Evolutionary conservation across 2,329 filamentous ascomycete genomes (phyloP).

Genomic region (Karstenula rhodostoma): DNA sequence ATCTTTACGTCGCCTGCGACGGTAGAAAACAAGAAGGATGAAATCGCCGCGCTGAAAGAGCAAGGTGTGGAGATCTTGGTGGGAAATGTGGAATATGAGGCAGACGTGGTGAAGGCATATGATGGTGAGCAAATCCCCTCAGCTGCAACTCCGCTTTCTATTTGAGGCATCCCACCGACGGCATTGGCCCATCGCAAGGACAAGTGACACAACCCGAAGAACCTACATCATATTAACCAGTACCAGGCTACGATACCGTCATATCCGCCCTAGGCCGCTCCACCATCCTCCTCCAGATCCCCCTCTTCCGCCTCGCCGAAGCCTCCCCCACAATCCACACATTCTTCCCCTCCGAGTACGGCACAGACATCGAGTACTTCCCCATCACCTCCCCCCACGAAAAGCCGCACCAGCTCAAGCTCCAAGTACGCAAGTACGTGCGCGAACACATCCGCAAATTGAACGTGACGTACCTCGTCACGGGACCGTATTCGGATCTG

Average conservation of each 20-base stretch:
- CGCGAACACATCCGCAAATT: constrained; percentile 62
- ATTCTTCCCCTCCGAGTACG: constrained; percentile 68
- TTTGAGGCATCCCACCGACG: not conserved
- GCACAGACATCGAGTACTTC: constrained; percentile 63
- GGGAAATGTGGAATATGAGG: constrained; percentile 62
- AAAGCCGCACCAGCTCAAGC: constrained; percentile 73
- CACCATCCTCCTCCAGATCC: constrained; percentile 68
- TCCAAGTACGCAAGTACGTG: constrained; percentile 71
- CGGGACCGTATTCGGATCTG: constrained; percentile 73
- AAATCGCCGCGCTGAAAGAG: constrained; percentile 57
- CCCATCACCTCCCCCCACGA: constrained; percentile 63
- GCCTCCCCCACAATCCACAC: constrained; percentile 62
- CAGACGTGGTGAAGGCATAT: constrained; percentile 65
- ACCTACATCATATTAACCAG: not conserved
- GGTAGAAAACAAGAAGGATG: constrained; percentile 58
- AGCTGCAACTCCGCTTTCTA: not conserved
- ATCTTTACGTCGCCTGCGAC: constrained; percentile 66
- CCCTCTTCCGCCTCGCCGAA: constrained; percentile 68
- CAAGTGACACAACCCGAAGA: not conserved
- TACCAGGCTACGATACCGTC: constrained; percentile 67
- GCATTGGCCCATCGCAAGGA: not conserved
- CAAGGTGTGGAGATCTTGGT: constrained; percentile 63
- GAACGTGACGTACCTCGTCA: constrained; percentile 73
- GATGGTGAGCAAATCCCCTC: constrained; percentile 45
- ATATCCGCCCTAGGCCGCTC: constrained; percentile 70